A percentile compares a stretch with the other conserved stretches of the same genome.
Conservation (phyloP, 2,329 filamentous ascomycete species). For the Aspergillus terreus region DNA sequence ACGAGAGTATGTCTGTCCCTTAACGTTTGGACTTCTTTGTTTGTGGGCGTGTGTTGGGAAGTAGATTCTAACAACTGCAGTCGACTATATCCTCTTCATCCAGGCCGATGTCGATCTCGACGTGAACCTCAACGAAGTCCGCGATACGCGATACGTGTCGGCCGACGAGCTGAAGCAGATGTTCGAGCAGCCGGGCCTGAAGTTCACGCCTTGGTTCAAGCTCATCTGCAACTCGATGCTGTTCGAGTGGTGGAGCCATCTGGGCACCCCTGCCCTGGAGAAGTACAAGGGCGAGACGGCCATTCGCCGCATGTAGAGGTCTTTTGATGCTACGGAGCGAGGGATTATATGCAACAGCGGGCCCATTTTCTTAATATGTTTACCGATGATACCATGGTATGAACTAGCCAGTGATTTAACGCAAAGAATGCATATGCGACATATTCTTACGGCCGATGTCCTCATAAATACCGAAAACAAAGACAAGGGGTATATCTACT, state of each 20-base stretch:
- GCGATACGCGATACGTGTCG: slow-evolving; percentile 78
- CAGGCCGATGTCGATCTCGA: slow-evolving; percentile 78
- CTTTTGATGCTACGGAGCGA: neutral
- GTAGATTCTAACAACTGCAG: slow-evolving; percentile 43
- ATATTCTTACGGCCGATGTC: neutral
- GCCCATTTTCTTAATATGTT: neutral
- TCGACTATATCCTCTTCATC: slow-evolving; percentile 99
- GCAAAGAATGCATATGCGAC: slow-evolving; percentile 4
- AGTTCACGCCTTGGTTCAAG: slow-evolving; percentile 99
- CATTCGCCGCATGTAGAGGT: slow-evolving; percentile 73
- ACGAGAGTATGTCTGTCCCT: slow-evolving; percentile 70
- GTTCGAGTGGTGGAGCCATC: slow-evolving; percentile 93
- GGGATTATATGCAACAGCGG: neutral
- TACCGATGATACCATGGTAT: slow-evolving; percentile 10
- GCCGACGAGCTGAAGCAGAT: slow-evolving; percentile 77
- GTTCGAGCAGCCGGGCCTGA: slow-evolving; percentile 75
- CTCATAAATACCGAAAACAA: neutral
- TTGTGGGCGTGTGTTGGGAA: neutral
- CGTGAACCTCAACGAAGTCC: slow-evolving; percentile 82
- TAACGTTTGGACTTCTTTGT: neutral
- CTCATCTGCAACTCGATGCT: slow-evolving; percentile 97
- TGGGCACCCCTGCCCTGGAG: slow-evolving; percentile 71
- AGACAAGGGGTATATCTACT: neutral
- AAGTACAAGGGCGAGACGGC: slow-evolving; percentile 81
- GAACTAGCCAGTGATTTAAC: slow-evolving; percentile 1